phyloP scores from a whole-genome alignment of 352 stramenopile genomes.

The Pythium sp. region DNA sequence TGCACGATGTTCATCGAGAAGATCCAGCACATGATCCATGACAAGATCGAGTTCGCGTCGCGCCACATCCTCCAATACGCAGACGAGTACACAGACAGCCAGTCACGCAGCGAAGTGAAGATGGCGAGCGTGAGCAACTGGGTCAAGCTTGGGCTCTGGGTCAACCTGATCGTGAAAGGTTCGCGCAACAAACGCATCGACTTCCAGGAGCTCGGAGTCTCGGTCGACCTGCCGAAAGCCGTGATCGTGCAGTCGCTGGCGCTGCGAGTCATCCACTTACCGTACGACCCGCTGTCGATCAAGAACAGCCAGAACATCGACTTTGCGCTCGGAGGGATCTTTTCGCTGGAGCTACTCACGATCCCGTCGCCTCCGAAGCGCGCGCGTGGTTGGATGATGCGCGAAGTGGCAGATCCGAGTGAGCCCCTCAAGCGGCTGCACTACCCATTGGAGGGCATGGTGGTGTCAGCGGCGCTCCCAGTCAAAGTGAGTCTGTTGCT shows the following conservation, averaged over 20 bases:
- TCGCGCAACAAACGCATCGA: slow-evolving; percentile 78
- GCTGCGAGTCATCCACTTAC: slow-evolving; percentile 55
- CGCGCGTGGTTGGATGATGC: slow-evolving; percentile 74
- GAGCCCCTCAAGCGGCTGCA: slow-evolving; percentile 59
- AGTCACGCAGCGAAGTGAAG: slow-evolving; percentile 62
- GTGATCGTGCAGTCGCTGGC: slow-evolving; percentile 77
- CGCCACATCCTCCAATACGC: slow-evolving; percentile 70
- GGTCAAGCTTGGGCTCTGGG: slow-evolving; percentile 65
- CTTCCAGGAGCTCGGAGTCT: slow-evolving; percentile 58
- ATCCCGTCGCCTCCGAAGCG: slow-evolving; percentile 67
- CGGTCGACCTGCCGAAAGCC: slow-evolving; percentile 76
- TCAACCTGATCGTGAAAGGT: slow-evolving; percentile 72
- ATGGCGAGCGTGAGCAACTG: slow-evolving; percentile 42
- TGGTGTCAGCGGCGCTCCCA: slow-evolving; percentile 57
- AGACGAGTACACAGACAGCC: slow-evolving; percentile 66
- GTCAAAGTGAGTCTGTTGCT: slow-evolving; percentile 63
- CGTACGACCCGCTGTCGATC: slow-evolving; percentile 49
- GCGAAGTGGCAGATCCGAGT: slow-evolving; percentile 44
- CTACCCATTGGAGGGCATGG: slow-evolving; percentile 75
- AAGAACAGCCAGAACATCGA: slow-evolving; percentile 30
- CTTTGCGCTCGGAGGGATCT: slow-evolving; percentile 59
- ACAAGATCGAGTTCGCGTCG: slow-evolving; percentile 67
- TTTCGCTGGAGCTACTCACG: slow-evolving; percentile 64
- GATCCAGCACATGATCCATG: slow-evolving; percentile 50
- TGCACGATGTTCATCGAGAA: slow-evolving; percentile 45